These are phyloP conservation scores for Herpotrichia juniperi DNA, from an alignment of 2,329 filamentous ascomycete species.

Conservation along the genomic window DNA sequence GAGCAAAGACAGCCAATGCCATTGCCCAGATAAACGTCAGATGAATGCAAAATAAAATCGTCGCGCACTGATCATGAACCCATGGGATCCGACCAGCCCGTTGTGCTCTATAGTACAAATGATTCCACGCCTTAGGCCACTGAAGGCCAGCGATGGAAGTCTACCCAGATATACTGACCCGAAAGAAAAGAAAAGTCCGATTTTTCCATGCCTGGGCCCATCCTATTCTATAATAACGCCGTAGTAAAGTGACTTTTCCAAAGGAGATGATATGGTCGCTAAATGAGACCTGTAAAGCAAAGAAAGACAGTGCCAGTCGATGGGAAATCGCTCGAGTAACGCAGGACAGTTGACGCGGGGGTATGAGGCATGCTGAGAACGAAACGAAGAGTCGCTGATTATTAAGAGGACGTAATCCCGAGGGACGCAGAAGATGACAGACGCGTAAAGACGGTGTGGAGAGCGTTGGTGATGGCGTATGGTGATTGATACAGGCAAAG, in stretches of 20 bases:
- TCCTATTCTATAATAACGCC: slow-evolving; percentile 50
- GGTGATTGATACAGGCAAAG: slow-evolving; percentile 8
- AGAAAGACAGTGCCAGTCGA: slow-evolving; percentile 25
- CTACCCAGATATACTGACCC: slow-evolving; percentile 40
- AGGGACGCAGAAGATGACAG: slow-evolving; percentile 19
- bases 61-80: slow-evolving; percentile 38
- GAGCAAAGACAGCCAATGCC: slow-evolving; percentile 29
- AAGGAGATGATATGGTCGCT: slow-evolving; percentile 46
- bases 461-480: slow-evolving; percentile 13
- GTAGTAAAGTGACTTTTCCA: slow-evolving; percentile 33
- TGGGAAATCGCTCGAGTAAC: slow-evolving; percentile 30
- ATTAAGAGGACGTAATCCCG: slow-evolving; percentile 45
- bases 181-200: slow-evolving; percentile 29
- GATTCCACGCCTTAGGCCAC: slow-evolving; percentile 32
- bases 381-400: slow-evolving; percentile 40
- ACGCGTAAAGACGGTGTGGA: slow-evolving; percentile 17
- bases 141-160: slow-evolving; percentile 42
- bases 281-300: slow-evolving; percentile 23
- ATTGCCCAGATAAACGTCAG: slow-evolving; percentile 36
- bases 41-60: slow-evolving; percentile 39
- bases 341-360: slow-evolving; percentile 31
- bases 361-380: slow-evolving; percentile 45
- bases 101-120: slow-evolving; percentile 41
- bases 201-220: slow-evolving; percentile 49
- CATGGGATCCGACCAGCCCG: slow-evolving; percentile 28